Percentiles rank a stretch among this genome's conserved stretches.
phyloP scores from a whole-genome alignment of 345 rosid genomes.

The Citrus mangshanensis region DNA sequence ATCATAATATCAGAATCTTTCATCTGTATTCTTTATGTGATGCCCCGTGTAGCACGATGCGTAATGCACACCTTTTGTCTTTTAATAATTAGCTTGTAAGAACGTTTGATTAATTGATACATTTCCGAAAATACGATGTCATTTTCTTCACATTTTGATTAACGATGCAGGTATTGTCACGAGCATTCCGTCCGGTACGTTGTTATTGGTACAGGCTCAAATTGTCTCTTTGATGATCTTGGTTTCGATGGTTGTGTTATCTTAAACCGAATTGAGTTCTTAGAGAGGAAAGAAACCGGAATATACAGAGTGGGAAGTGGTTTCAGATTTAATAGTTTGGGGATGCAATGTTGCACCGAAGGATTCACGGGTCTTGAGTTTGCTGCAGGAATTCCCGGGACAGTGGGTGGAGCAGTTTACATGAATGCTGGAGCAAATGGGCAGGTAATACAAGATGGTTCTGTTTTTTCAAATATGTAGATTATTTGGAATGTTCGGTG shows the following conservation, averaged over 20 bases:
- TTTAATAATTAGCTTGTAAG: neutral
- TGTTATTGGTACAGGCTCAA: slow-evolving; percentile 35
- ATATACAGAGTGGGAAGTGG: slow-evolving; percentile 34
- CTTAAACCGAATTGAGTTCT: slow-evolving; percentile 31
- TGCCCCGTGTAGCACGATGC: neutral
- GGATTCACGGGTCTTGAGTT: slow-evolving; percentile 34
- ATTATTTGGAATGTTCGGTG: neutral
- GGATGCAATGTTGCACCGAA: slow-evolving; percentile 17
- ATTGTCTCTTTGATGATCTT: slow-evolving; percentile 38
- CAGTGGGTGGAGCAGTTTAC: slow-evolving; percentile 30
- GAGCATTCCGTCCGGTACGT: slow-evolving; percentile 18
- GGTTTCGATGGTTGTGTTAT: slow-evolving; percentile 40
- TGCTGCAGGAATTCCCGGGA: slow-evolving; percentile 29
- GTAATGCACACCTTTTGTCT: neutral
- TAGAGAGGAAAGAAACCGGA: slow-evolving; percentile 29
- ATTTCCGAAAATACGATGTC: neutral
- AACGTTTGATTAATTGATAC: neutral
- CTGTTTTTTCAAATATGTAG: neutral
- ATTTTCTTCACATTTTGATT: neutral
- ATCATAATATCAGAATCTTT: neutral
- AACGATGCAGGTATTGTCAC: slow-evolving; percentile 29
- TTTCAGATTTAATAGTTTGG: slow-evolving; percentile 28
- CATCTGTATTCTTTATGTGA: neutral
- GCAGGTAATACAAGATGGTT: slow-evolving; percentile 6
- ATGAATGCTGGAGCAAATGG: slow-evolving; percentile 38